Conservation (phyloP, 192 early-diverging fungal genomes). For the Coemansia asiatica region DNA sequence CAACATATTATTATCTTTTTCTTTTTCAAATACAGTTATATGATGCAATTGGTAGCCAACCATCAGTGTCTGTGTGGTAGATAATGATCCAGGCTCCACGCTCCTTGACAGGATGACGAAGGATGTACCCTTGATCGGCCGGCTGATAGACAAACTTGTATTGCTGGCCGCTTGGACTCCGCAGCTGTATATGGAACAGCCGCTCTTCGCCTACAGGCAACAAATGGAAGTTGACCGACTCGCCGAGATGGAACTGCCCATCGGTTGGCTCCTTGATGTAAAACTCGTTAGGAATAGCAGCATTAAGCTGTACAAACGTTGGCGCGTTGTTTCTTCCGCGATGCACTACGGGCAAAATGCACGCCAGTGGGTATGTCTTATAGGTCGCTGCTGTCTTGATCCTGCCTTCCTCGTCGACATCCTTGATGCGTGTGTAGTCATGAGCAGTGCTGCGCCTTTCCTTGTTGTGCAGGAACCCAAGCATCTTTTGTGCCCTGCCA, state of each 20-base stretch:
- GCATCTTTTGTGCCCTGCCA: slow-evolving; percentile 36
- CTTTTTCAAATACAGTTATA: slow-evolving; percentile 36
- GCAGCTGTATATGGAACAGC: slow-evolving; percentile 54
- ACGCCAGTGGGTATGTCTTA: slow-evolving; percentile 52
- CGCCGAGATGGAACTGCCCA: slow-evolving; percentile 47
- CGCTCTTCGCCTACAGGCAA: slow-evolving; percentile 54
- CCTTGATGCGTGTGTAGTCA: slow-evolving; percentile 51
- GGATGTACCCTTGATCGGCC: slow-evolving; percentile 54
- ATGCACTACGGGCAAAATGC: slow-evolving; percentile 42
- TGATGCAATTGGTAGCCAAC: slow-evolving; percentile 55
- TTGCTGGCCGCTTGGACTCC: slow-evolving; percentile 52
- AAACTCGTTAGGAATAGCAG: slow-evolving; percentile 50
- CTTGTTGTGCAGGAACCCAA: slow-evolving; percentile 44
- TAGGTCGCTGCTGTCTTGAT: slow-evolving; percentile 43
- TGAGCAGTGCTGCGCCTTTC: slow-evolving; percentile 34
- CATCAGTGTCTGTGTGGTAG: slow-evolving; percentile 53
- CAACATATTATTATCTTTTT: not conserved
- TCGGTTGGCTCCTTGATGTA: slow-evolving; percentile 54
- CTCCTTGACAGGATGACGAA: slow-evolving; percentile 56
- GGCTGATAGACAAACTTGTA: slow-evolving; percentile 59
- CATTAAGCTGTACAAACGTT: slow-evolving; percentile 52
- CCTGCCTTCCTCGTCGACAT: slow-evolving; percentile 48
- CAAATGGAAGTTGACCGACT: slow-evolving; percentile 49
- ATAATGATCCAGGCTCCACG: slow-evolving; percentile 57
- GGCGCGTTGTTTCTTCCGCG: slow-evolving; percentile 39